Evolutionary conservation across 805 yeast species (phyloP).

Genomic region (Zygoascus tannicola): DNA sequence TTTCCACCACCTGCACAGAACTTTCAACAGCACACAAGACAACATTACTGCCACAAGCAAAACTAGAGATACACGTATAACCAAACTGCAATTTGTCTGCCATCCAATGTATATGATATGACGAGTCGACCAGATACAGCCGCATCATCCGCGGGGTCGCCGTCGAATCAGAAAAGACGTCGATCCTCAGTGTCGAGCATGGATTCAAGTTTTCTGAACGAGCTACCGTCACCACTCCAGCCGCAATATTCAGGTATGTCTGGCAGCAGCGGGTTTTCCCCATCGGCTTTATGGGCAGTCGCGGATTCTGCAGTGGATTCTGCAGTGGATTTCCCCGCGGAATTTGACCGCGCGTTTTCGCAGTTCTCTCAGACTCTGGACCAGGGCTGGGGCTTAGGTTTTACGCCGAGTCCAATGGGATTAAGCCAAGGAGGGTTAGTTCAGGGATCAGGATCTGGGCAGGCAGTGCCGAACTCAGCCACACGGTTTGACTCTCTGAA

Average conservation of each 20-base stretch:
- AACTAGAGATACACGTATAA: too few relatives aligned
- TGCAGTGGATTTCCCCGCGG: slow-evolving; percentile 11
- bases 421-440: not conserved
- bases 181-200: too few relatives aligned
- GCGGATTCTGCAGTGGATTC: not conserved
- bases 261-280: not conserved
- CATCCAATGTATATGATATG: too few relatives aligned
- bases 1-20: too few relatives aligned
- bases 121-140: too few relatives aligned
- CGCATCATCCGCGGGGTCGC: too few relatives aligned
- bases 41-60: too few relatives aligned
- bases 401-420: too few relatives aligned
- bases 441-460: not conserved
- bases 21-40: too few relatives aligned
- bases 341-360: slow-evolving; percentile 19
- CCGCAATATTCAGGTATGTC: not conserved
- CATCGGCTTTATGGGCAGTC: not conserved
- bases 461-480: not conserved
- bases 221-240: not conserved
- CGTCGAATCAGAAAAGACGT: too few relatives aligned
- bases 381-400: not conserved
- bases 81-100: too few relatives aligned
- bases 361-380: slow-evolving; percentile 8
- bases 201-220: too few relatives aligned
- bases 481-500: not conserved